phyloP scores from a whole-genome alignment of 2,329 filamentous ascomycete species.

The Microsporum audouinii region DNA sequence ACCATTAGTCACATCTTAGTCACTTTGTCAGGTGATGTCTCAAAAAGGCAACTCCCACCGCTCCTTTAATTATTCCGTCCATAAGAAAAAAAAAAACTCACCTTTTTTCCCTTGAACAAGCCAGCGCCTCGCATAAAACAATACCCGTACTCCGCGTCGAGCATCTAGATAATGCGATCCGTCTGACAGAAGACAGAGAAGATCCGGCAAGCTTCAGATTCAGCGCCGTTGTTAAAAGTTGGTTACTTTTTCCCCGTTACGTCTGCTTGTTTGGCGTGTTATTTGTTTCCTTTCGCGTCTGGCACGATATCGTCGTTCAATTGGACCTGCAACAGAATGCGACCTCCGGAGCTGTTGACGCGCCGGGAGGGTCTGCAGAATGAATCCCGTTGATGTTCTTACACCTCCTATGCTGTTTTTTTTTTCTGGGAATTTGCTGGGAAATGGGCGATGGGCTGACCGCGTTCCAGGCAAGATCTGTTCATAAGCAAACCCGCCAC shows the following conservation, averaged over 20 bases:
- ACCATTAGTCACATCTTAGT: not conserved
- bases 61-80: conserved; percentile 14
- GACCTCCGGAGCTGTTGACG: not conserved
- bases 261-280: not conserved
- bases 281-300: not conserved
- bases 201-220: not conserved
- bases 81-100: not conserved
- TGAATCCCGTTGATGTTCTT: not conserved
- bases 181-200: not conserved
- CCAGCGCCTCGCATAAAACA: conserved; percentile 16
- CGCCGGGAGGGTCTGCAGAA: not conserved
- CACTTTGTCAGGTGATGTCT: not conserved
- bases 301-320: not conserved
- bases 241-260: conserved; percentile 2
- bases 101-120: not conserved
- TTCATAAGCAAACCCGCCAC: not conserved
- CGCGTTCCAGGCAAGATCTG: not conserved
- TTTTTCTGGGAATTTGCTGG: not conserved
- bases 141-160: conserved; percentile 15
- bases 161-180: conserved; percentile 14
- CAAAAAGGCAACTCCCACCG: conserved; percentile 4
- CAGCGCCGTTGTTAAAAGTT: conserved; percentile 1
- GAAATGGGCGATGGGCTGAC: not conserved
- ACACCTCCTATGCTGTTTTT: not conserved
- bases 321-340: not conserved